Evolutionary conservation across 2,329 filamentous ascomycete species (phyloP), one percentile per base, ranked within the genome.

Genomic region (Ophiostoma himal-ulmi): DNA sequence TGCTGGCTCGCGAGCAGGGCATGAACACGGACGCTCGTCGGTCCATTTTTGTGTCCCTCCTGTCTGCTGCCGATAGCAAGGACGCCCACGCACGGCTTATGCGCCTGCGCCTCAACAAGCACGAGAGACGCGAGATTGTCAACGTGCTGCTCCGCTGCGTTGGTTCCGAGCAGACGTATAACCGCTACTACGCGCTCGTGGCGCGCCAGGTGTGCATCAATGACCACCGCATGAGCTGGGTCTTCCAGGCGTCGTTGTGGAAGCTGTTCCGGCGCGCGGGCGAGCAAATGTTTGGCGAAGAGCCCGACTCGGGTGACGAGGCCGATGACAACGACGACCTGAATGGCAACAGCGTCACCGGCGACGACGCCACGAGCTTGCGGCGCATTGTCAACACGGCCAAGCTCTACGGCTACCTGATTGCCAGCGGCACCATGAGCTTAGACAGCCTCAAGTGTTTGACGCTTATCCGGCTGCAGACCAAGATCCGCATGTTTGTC

Each of bases 1-100:
- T 72, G 52, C 86, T 96, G n/a, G 93, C 93, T 17, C 86, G 87
- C 71, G 87, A 91, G 65, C 91, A 96, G 74, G 89, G 92, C 26
- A 93, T 97, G 87, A 95, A 93, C 77, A 96, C 93, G 0, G 89
- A 92, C 71, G 86, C 95, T 26, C 90, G 94, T 65, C 88, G 92
- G 69, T 92, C 93, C n/a, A 96, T 99, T 72, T 99, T 99, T 79
- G 86, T 96, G 44, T 89, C 93, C 5, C 89, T 99, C 72, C 91
- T 97, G 83, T 94, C 91, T 13, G 92, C 93, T 0, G 87, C 86
- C 11, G 93, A 97, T 77, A 92, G 86, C 77, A 89, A 93, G 75
- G 93, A 98, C 76, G 95, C 93, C 0, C 89, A 94, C 75, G 81
- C 89, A 11, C 90, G 93, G 22, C 83, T 97, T 8, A 82, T 89